A percentile compares a stretch with the other conserved stretches of the same genome.
phyloP scores from a whole-genome alignment of 2,329 filamentous ascomycete genomes.

The Fusarium paranaense region DNA sequence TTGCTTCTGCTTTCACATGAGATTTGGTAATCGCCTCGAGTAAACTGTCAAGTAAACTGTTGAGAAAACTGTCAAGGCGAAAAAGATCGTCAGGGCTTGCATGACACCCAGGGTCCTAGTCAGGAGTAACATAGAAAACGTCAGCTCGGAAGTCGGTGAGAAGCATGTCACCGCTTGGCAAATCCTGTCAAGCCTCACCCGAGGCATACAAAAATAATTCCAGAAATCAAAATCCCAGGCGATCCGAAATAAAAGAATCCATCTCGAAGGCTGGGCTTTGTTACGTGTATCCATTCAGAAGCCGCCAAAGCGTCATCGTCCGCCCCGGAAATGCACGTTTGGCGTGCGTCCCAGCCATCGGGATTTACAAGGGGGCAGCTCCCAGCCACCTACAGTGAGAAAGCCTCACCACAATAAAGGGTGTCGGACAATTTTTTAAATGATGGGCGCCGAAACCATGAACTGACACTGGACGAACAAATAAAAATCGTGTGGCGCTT shows the following conservation, averaged over 20 bases:
- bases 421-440: background rate
- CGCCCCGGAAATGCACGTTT: constrained; percentile 10
- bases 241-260: constrained; percentile 5
- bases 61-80: background rate
- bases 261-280: constrained; percentile 22
- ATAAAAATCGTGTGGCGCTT: background rate
- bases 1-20: background rate
- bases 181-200: background rate
- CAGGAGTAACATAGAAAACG: background rate
- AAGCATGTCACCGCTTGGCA: background rate
- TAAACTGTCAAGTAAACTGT: background rate
- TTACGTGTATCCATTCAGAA: constrained; percentile 35
- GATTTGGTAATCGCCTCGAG: background rate
- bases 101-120: background rate
- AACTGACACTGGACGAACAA: constrained; percentile 17
- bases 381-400: constrained; percentile 28
- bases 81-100: background rate
- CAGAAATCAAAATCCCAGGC: background rate
- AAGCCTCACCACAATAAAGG: constrained; percentile 24
- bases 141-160: background rate
- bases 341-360: constrained; percentile 32
- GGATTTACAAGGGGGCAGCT: background rate
- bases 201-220: background rate
- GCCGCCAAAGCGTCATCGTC: constrained; percentile 15
- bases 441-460: background rate